phyloP scores from a whole-genome alignment of 2,329 filamentous ascomycete species.

The Teratosphaeriaceae sp. region DNA sequence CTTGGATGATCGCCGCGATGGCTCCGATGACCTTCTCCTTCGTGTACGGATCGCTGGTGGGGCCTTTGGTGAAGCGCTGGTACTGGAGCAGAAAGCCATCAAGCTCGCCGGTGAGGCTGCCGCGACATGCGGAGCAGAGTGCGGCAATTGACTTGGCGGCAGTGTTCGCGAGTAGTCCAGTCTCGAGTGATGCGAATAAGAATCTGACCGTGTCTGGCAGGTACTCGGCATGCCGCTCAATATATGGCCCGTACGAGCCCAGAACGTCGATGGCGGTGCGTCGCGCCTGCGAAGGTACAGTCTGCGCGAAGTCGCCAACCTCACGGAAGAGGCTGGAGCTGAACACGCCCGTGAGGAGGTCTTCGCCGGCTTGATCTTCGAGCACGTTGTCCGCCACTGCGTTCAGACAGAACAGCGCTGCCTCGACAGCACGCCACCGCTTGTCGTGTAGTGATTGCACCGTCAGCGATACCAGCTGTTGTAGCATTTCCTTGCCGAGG shows the following conservation, averaged over 20 bases:
- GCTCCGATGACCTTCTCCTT: conserved; percentile 69
- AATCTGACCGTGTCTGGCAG: conserved; percentile 67
- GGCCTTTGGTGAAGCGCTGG: conserved; percentile 51
- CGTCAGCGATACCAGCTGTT: conserved; percentile 41
- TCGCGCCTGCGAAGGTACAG: conserved; percentile 56
- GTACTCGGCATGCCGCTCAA: conserved; percentile 60
- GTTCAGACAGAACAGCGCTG: conserved; percentile 55
- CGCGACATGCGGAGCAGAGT: conserved; percentile 69
- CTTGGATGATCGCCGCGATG: conserved; percentile 70
- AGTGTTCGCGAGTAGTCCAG: conserved; percentile 51
- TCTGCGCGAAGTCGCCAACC: conserved; percentile 37
- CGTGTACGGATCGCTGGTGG: conserved; percentile 59
- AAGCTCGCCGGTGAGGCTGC: conserved; percentile 60
- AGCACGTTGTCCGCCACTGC: conserved; percentile 60
- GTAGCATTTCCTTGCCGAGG: conserved; percentile 40
- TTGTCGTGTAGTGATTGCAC: conserved; percentile 33
- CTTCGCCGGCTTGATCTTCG: conserved; percentile 53
- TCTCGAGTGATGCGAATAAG: conserved; percentile 63
- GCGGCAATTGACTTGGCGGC: conserved; percentile 69
- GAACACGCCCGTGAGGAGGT: conserved; percentile 56
- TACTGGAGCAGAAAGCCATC: conserved; percentile 67
- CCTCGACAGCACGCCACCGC: conserved; percentile 46
- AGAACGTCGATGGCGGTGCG: conserved; percentile 65
- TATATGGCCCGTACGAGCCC: conserved; percentile 69
- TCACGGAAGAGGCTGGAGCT: conserved; percentile 51